These are phyloP conservation scores for Fonsecaea erecta DNA, from an alignment of 2,329 filamentous ascomycete genomes.

Conservation along the genomic window DNA sequence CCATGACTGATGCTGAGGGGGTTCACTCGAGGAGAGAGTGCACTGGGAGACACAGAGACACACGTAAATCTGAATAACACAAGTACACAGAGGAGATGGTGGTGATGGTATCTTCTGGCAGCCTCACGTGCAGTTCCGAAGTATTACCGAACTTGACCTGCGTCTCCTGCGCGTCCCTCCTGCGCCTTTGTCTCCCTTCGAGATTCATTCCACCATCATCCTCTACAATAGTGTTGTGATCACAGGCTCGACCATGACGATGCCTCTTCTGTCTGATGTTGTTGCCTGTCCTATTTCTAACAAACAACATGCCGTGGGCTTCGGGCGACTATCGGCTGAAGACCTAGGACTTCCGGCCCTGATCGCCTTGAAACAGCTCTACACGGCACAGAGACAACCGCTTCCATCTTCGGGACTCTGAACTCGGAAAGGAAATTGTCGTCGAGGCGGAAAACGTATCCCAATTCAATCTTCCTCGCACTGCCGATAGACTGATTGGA, in stretches of 20 bases:
- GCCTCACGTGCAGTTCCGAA: slow-evolving; percentile 6
- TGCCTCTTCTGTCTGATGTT: neutral
- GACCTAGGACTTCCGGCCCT: neutral
- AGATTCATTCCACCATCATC: neutral
- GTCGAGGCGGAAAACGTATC: slow-evolving; percentile 21
- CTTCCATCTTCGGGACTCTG: neutral
- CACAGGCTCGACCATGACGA: too few relatives aligned
- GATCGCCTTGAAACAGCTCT: neutral
- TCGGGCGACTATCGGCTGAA: neutral
- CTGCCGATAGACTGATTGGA: neutral
- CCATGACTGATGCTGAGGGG: slow-evolving; percentile 19
- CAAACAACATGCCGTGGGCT: neutral
- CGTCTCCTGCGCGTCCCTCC: too few relatives aligned
- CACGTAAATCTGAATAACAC: neutral
- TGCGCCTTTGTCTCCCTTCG: too few relatives aligned
- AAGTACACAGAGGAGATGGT: neutral
- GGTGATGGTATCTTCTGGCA: slow-evolving; percentile 12
- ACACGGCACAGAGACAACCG: neutral
- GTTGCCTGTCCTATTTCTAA: neutral
- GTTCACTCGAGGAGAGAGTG: neutral
- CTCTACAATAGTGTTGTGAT: too few relatives aligned
- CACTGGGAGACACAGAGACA: neutral
- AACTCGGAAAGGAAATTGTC: slow-evolving; percentile 10
- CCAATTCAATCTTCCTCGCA: neutral
- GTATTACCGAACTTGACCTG: neutral